A percentile compares a stretch with the other conserved stretches of the same genome.
Evolutionary conservation across 2,329 filamentous ascomycete genomes (phyloP).

Genomic region (Byssothecium circinans): DNA sequence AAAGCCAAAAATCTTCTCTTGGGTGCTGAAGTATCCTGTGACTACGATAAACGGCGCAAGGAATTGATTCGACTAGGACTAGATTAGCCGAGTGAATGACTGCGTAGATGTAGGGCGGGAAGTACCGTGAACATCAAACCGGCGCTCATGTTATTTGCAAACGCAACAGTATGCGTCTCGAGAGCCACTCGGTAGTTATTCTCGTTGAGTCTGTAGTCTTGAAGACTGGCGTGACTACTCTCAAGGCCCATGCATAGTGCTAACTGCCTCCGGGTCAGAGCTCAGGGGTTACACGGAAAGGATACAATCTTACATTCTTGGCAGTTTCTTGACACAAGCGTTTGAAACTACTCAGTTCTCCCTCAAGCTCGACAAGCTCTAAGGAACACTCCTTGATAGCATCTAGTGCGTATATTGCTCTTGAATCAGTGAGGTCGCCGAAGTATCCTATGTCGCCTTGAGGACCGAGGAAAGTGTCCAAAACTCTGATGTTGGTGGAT

Average conservation of each 20-base stretch:
- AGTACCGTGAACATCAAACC: slow-evolving; percentile 7
- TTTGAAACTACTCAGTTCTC: slow-evolving; percentile 4
- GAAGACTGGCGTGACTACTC: slow-evolving; percentile 5
- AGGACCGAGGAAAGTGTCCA: slow-evolving; percentile 6
- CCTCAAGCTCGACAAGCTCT: slow-evolving; percentile 6
- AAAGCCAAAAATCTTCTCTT: slow-evolving; percentile 11
- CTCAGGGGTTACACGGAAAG: no score
- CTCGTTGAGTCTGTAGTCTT: not conserved
- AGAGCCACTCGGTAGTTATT: slow-evolving; percentile 1
- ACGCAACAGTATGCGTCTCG: not conserved
- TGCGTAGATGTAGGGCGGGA: not conserved
- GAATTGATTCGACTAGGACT: slow-evolving; percentile 10
- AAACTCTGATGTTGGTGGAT: slow-evolving; percentile 1
- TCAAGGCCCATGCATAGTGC: slow-evolving; percentile 9
- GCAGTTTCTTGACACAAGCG: slow-evolving; percentile 6
- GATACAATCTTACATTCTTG: slow-evolving; percentile 10
- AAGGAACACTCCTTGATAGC: slow-evolving; percentile 11
- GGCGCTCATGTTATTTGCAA: slow-evolving; percentile 7
- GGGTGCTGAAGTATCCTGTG: slow-evolving; percentile 13
- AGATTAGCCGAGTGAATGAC: not conserved
- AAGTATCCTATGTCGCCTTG: slow-evolving; percentile 15
- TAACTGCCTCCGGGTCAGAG: no score
- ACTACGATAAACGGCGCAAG: slow-evolving; percentile 12
- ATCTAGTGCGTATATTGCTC: not conserved
- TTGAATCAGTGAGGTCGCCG: slow-evolving; percentile 2